Conservation (phyloP, 208 protist genomes). For the Trypanosoma cruzi region DNA sequence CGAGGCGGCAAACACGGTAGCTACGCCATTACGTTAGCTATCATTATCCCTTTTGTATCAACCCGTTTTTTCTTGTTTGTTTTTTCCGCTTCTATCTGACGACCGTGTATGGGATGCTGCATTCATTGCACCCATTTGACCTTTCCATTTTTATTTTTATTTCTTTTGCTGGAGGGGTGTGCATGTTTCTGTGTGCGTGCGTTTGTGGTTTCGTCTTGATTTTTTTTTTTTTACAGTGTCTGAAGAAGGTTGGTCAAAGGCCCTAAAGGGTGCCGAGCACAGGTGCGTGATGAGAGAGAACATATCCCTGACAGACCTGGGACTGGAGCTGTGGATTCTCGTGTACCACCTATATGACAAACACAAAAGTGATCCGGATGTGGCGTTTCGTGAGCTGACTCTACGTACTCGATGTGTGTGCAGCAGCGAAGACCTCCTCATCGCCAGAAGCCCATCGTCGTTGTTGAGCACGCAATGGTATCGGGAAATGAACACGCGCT, state of each 20-base stretch:
- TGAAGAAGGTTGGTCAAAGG: not conserved
- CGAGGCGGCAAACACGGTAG: constrained; percentile 24
- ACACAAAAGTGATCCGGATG: not conserved
- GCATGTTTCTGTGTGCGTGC: no score
- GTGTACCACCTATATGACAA: constrained; percentile 67
- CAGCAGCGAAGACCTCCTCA: not conserved
- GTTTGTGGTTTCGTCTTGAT: constrained; percentile 12
- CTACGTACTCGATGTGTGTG: constrained; percentile 42
- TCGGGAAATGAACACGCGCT: constrained; percentile 43
- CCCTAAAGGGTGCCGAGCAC: not conserved
- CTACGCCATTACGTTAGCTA: not conserved
- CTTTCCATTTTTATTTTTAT: no score
- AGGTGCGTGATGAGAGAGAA: not conserved
- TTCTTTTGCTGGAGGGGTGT: no score
- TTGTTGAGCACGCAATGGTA: constrained; percentile 55
- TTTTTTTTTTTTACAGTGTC: not conserved
- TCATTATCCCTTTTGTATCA: not conserved
- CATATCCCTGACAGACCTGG: constrained; percentile 43
- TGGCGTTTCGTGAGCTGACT: constrained; percentile 52
- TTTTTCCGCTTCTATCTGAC: no score
- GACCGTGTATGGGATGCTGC: no score
- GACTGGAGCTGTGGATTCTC: constrained; percentile 66
- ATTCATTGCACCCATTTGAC: no score
- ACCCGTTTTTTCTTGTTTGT: not conserved
- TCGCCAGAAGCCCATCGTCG: constrained; percentile 8